Percentiles rank a stretch among this genome's conserved stretches.
phyloP scores from a whole-genome alignment of 306 rosid species.

The Begonia masoniana region DNA sequence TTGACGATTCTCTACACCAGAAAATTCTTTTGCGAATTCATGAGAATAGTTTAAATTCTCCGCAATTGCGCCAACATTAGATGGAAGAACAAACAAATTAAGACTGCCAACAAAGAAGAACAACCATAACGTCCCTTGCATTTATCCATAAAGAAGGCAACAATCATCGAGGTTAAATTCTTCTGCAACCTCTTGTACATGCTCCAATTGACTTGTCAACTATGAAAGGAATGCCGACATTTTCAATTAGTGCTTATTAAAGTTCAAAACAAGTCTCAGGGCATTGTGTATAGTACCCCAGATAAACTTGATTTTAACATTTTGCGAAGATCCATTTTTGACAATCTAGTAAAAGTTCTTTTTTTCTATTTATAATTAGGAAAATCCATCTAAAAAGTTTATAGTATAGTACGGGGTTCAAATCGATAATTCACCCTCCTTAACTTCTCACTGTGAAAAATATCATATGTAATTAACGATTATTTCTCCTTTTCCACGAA shows the following conservation, averaged over 20 bases:
- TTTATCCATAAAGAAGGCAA: constrained; percentile 92
- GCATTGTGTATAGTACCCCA: constrained; percentile 40
- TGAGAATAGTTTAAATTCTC: no score
- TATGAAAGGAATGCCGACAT: constrained; percentile 16
- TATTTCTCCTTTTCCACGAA: no score
- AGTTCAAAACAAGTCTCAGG: constrained; percentile 3
- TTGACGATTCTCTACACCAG: no score
- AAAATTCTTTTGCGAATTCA: no score
- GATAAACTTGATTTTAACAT: constrained; percentile 70
- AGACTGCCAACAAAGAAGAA: neutral
- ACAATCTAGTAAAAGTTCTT: no score
- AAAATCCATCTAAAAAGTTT: no score
- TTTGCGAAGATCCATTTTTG: constrained; percentile 84
- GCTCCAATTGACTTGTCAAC: constrained; percentile 69
- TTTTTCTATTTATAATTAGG: no score
- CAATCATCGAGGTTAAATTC: constrained; percentile 89
- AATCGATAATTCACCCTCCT: no score
- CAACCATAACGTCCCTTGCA: constrained; percentile 85
- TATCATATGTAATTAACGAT: no score
- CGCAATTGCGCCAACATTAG: no score
- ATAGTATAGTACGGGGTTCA: no score
- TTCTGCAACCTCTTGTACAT: constrained; percentile 93
- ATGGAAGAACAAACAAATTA: constrained; percentile 2
- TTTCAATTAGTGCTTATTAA: constrained; percentile 5
- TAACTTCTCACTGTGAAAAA: no score